Percentiles rank a stretch among this genome's conserved stretches.
These are phyloP conservation scores for Pseudopyricularia javanii DNA, from an alignment of 2,329 filamentous ascomycete species.

Conservation along the genomic window DNA sequence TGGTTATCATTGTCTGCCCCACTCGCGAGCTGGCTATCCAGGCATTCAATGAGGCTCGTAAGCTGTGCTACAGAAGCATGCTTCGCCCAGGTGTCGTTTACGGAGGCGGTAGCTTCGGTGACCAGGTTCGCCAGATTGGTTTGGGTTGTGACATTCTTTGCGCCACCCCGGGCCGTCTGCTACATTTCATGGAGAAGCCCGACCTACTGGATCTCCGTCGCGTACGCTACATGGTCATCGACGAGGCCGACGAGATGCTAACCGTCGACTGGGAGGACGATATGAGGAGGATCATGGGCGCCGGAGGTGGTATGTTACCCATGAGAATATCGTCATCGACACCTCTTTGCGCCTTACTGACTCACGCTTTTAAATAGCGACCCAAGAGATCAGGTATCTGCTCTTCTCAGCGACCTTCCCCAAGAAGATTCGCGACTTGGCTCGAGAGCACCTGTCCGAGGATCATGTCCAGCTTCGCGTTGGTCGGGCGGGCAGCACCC, in stretches of 20 bases:
- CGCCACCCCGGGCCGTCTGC: slow-evolving; percentile 74
- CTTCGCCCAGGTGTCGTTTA: slow-evolving; percentile 84
- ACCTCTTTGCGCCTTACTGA: background rate
- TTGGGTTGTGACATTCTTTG: slow-evolving; percentile 86
- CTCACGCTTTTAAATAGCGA: slow-evolving; percentile 25
- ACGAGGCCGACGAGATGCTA: slow-evolving; percentile 93
- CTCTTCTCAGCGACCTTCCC: slow-evolving; percentile 96
- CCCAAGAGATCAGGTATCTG: slow-evolving; percentile 60
- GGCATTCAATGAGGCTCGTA: slow-evolving; percentile 88
- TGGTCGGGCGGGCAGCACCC: slow-evolving; percentile 74
- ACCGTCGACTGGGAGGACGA: slow-evolving; percentile 66
- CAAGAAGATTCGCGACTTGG: slow-evolving; percentile 62
- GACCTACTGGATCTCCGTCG: slow-evolving; percentile 59
- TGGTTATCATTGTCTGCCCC: slow-evolving; percentile 76
- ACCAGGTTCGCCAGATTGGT: slow-evolving; percentile 60
- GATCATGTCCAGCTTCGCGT: slow-evolving; percentile 73
- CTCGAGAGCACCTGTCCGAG: slow-evolving; percentile 60
- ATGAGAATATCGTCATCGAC: background rate
- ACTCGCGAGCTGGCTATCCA: slow-evolving; percentile 86
- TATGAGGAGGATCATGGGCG: slow-evolving; percentile 63
- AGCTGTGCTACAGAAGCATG: slow-evolving; percentile 91
- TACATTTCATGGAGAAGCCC: slow-evolving; percentile 68
- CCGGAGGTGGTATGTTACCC: slow-evolving; percentile 53
- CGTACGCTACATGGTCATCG: slow-evolving; percentile 71
- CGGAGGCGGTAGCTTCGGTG: slow-evolving; percentile 61